These are phyloP conservation scores for Solanum etuberosum DNA, from an alignment of 257 asterid genomes.

Conservation along the genomic window DNA sequence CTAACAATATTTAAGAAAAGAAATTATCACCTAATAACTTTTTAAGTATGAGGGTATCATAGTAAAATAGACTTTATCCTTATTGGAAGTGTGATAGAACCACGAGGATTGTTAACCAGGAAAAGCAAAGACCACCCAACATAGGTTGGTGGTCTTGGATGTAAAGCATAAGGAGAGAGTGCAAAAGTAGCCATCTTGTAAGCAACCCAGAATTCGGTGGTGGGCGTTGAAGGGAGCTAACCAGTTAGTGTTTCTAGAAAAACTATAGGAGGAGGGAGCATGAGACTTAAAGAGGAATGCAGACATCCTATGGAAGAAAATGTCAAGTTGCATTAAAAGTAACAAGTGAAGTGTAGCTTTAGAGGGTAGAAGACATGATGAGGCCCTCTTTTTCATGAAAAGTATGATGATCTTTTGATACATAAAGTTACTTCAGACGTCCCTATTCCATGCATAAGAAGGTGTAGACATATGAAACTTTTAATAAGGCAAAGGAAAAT, in stretches of 20 bases:
- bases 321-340: not conserved
- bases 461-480: not conserved
- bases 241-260: not conserved
- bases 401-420: not conserved
- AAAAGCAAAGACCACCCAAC: no score
- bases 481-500: not conserved
- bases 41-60: not conserved
- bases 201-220: not conserved
- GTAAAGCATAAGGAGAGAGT: no score
- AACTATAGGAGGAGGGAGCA: not conserved
- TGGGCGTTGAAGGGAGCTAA: not conserved
- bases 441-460: not conserved
- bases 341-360: not conserved
- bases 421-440: not conserved
- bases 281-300: not conserved
- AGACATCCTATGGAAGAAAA: not conserved
- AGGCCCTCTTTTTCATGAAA: not conserved
- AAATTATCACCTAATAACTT: not conserved
- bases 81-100: not conserved
- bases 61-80: not conserved
- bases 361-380: not conserved
- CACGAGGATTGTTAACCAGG: not conserved
- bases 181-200: no score
- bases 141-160: no score
- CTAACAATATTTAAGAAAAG: not conserved